Percentiles rank a stretch among this genome's conserved stretches.
phyloP scores from a whole-genome alignment of 148 eudicot genomes.

The Linanthus parryae region DNA sequence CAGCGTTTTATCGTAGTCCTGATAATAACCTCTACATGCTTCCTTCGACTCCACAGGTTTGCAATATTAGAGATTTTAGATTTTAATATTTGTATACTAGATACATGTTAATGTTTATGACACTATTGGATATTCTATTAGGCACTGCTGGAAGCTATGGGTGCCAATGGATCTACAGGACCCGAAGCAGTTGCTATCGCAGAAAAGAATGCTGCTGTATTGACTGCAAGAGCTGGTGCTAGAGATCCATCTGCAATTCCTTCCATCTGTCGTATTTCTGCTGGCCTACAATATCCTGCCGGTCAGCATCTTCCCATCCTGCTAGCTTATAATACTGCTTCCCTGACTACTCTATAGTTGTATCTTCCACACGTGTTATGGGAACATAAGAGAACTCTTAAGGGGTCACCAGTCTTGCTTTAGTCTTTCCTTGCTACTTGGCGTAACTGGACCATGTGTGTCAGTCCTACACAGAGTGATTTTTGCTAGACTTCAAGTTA shows the following conservation, averaged over 20 bases:
- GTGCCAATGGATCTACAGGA: constrained; percentile 74
- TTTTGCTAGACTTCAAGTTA: too few relatives aligned
- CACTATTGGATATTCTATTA: constrained; percentile 13
- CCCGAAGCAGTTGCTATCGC: constrained; percentile 80
- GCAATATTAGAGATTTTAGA: background rate
- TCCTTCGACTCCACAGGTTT: constrained; percentile 94
- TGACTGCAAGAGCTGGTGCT: constrained; percentile 98
- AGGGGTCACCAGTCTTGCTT: too few relatives aligned
- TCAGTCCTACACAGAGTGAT: too few relatives aligned
- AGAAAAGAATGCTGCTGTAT: constrained; percentile 79
- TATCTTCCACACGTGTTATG: too few relatives aligned
- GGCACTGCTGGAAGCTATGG: constrained; percentile 92
- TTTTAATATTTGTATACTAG: background rate
- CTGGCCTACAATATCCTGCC: constrained; percentile 92
- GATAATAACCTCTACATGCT: constrained; percentile 95
- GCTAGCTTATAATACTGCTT: too few relatives aligned
- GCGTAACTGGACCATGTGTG: too few relatives aligned
- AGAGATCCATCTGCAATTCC: constrained; percentile 99
- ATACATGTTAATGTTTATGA: background rate
- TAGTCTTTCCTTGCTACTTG: too few relatives aligned
- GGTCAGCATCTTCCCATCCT: constrained; percentile 46
- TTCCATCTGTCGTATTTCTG: constrained; percentile 92
- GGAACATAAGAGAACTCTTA: too few relatives aligned
- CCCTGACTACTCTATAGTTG: too few relatives aligned
- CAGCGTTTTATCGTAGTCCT: constrained; percentile 75